phyloP scores from a whole-genome alignment of 306 rosid genomes.

The Oemleria cerasiformis region DNA sequence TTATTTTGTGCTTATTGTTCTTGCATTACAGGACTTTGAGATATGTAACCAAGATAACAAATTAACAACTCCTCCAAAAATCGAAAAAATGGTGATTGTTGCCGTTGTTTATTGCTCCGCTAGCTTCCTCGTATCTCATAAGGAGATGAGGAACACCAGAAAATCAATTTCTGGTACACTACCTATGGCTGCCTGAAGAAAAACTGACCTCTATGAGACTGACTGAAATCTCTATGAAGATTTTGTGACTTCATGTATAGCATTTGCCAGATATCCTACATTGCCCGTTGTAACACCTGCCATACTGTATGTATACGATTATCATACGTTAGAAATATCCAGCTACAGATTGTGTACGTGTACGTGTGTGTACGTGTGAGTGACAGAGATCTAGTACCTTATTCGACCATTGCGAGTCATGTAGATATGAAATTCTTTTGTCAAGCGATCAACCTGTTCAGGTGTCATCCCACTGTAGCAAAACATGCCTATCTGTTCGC shows the following conservation, averaged over 20 bases:
- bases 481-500: conserved; percentile 90
- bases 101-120: conserved; percentile 14
- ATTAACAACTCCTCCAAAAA: too few species aligned
- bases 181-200: background rate
- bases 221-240: conserved; percentile 35
- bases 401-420: conserved; percentile 94
- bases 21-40: conserved; percentile 16
- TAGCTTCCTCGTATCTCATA: background rate
- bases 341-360: background rate
- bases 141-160: background rate
- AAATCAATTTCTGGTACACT: conserved; percentile 9
- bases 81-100: conserved; percentile 12
- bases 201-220: background rate
- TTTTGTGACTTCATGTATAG: conserved; percentile 81
- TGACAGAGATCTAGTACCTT: conserved; percentile 52
- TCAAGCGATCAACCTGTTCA: conserved; percentile 88
- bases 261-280: conserved; percentile 77
- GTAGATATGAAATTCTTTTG: conserved; percentile 76
- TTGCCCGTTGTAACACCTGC: conserved; percentile 86
- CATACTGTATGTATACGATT: conserved; percentile 51
- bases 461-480: conserved; percentile 96
- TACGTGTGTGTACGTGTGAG: too few species aligned
- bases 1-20: too few species aligned
- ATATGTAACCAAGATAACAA: background rate
- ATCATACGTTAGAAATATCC: background rate